Percentiles rank a stretch among this genome's conserved stretches.
phyloP scores from a whole-genome alignment of 139 green algal genomes.

The Coccomyxa sp. region DNA sequence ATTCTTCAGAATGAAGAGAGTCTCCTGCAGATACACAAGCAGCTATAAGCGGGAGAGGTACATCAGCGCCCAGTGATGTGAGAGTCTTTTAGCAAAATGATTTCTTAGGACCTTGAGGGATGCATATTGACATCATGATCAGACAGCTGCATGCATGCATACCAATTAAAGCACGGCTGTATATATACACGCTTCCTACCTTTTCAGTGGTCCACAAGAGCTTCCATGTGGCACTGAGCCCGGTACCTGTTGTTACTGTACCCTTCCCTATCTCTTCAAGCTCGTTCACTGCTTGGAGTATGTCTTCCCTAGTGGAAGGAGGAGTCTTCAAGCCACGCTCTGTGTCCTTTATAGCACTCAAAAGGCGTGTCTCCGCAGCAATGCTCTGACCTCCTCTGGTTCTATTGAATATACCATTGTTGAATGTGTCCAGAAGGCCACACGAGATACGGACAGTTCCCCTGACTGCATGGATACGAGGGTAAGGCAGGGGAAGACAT shows the following conservation, averaged over 20 bases:
- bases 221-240: slow-evolving; percentile 63
- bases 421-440: background rate
- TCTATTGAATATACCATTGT: background rate
- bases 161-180: background rate
- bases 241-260: slow-evolving; percentile 13
- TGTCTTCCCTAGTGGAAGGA: slow-evolving; percentile 3
- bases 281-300: slow-evolving; percentile 27
- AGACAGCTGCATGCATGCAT: background rate
- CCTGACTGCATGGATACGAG: background rate
- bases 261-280: slow-evolving; percentile 23
- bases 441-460: background rate
- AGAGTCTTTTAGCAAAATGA: background rate
- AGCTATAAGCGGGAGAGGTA: background rate
- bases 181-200: slow-evolving; percentile 3
- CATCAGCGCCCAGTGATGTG: background rate
- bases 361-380: slow-evolving; percentile 3
- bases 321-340: slow-evolving; percentile 33
- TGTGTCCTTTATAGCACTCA: slow-evolving; percentile 19
- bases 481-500: background rate
- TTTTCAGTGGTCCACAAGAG: slow-evolving; percentile 83
- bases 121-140: no score
- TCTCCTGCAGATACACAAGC: slow-evolving; percentile 47
- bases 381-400: background rate
- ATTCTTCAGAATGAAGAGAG: slow-evolving; percentile 82
- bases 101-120: no score